Conservation (phyloP, 2,329 filamentous ascomycete species). For the Diaporthe citri region DNA sequence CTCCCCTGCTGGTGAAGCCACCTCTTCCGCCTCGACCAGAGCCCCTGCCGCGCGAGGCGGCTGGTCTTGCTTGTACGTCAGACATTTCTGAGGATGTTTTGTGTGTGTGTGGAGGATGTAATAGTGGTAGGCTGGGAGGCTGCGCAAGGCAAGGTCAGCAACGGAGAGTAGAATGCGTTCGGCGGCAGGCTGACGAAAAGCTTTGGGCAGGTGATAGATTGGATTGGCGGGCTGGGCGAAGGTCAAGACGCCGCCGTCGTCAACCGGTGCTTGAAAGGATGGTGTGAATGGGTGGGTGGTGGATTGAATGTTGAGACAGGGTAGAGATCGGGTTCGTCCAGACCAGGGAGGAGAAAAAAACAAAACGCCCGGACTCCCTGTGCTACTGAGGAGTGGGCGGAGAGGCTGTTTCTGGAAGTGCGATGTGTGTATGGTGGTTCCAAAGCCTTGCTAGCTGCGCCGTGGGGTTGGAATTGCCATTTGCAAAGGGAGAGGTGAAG, state of each 20-base stretch:
- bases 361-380: slow-evolving; percentile 29
- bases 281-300: slow-evolving; percentile 12
- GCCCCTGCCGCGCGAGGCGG: slow-evolving; percentile 89
- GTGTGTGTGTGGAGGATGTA: slow-evolving; percentile 34
- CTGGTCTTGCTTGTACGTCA: slow-evolving; percentile 89
- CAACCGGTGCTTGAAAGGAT: slow-evolving; percentile 30
- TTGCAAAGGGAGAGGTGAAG: slow-evolving; percentile 34
- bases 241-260: slow-evolving; percentile 23
- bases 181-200: slow-evolving; percentile 22
- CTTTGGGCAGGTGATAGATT: slow-evolving; percentile 23
- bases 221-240: slow-evolving; percentile 26
- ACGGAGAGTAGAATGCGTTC: slow-evolving; percentile 3
- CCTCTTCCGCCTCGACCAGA: slow-evolving; percentile 46
- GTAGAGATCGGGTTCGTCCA: slow-evolving; percentile 16
- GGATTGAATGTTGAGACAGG: slow-evolving; percentile 18
- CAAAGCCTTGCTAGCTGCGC: slow-evolving; percentile 34
- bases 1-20: slow-evolving; percentile 72
- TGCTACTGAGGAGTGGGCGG: slow-evolving; percentile 29
- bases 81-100: slow-evolving; percentile 78
- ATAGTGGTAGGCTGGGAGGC: slow-evolving; percentile 7
- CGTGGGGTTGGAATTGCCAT: slow-evolving; percentile 35
- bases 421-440: slow-evolving; percentile 30
- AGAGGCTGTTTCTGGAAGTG: slow-evolving; percentile 32
- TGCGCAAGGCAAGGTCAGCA: slow-evolving; percentile 33
- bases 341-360: slow-evolving; percentile 18